Conservation (phyloP, 805 yeast genomes). For the Saturnispora galanensis region DNA sequence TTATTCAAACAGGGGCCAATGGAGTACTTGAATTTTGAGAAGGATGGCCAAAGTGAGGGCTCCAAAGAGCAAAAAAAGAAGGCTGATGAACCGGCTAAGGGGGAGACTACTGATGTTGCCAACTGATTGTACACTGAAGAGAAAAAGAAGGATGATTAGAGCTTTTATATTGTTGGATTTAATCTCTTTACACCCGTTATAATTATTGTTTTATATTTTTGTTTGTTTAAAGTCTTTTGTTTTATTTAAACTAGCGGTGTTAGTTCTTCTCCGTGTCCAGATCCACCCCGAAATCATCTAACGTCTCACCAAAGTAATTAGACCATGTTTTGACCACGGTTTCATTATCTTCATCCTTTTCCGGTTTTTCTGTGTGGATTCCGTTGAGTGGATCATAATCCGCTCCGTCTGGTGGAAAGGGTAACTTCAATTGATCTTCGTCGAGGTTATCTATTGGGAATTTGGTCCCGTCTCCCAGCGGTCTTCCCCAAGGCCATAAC, state of each 20-base stretch:
- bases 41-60: background rate
- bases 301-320: constrained; percentile 73
- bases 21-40: constrained; percentile 16
- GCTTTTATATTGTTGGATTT: too few species aligned
- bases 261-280: constrained; percentile 40
- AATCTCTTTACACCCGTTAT: background rate
- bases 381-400: constrained; percentile 16
- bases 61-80: constrained; percentile 6
- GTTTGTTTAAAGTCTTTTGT: background rate
- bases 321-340: constrained; percentile 36
- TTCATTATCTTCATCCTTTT: constrained; percentile 14
- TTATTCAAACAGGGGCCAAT: constrained; percentile 34
- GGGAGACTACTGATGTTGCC: background rate
- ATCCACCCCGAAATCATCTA: constrained; percentile 86
- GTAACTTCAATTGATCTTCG: constrained; percentile 54
- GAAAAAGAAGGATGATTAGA: too few species aligned
- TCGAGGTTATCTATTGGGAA: constrained; percentile 49
- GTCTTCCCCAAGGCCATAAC: constrained; percentile 63
- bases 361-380: background rate
- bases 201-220: background rate
- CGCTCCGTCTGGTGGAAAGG: constrained; percentile 92
- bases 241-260: constrained; percentile 5
- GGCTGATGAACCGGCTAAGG: background rate
- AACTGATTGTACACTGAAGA: too few species aligned
- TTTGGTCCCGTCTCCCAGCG: constrained; percentile 49